Percentiles rank a stretch among this genome's conserved stretches.
These are phyloP conservation scores for Coniochaeta sp. DNA, from an alignment of 2,329 filamentous ascomycete species.

Conservation along the genomic window DNA sequence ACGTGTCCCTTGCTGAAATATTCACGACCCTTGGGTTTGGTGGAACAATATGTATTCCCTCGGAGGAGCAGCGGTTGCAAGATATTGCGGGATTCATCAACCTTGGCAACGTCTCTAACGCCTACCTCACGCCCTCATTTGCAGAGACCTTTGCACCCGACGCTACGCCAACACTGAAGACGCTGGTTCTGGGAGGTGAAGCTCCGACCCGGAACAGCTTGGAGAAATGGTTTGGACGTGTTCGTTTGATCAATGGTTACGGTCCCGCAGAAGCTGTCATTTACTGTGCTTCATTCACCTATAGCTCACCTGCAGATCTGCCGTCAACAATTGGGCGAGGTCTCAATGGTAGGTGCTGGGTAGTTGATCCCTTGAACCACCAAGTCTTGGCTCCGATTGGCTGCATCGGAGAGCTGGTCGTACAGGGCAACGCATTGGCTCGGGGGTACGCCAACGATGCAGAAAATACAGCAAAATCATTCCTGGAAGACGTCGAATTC, in stretches of 20 bases:
- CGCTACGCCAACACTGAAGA: constrained; percentile 4
- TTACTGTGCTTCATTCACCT: constrained; percentile 16
- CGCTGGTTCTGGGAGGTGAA: constrained; percentile 32
- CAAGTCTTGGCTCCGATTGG: constrained; percentile 13
- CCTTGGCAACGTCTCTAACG: background rate
- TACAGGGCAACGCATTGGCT: constrained; percentile 35
- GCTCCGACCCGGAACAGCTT: constrained; percentile 41
- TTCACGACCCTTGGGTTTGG: constrained; percentile 5
- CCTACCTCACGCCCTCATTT: background rate
- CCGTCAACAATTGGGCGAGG: background rate
- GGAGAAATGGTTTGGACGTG: constrained; percentile 32
- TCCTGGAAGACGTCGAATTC: background rate
- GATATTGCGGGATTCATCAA: background rate
- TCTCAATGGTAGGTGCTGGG: constrained; percentile 2
- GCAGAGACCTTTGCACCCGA: constrained; percentile 3
- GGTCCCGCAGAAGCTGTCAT: constrained; percentile 37
- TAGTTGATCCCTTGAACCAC: constrained; percentile 8
- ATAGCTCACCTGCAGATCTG: background rate
- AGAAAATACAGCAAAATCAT: background rate
- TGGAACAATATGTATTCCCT: constrained; percentile 8
- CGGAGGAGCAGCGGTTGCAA: constrained; percentile 5
- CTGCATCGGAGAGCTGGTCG: constrained; percentile 19
- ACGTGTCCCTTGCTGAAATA: constrained; percentile 7
- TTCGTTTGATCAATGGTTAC: constrained; percentile 39
- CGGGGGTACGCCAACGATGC: constrained; percentile 23